phyloP scores from a whole-genome alignment of 192 early-diverging fungal species.

The Irineochytrium annulatum region DNA sequence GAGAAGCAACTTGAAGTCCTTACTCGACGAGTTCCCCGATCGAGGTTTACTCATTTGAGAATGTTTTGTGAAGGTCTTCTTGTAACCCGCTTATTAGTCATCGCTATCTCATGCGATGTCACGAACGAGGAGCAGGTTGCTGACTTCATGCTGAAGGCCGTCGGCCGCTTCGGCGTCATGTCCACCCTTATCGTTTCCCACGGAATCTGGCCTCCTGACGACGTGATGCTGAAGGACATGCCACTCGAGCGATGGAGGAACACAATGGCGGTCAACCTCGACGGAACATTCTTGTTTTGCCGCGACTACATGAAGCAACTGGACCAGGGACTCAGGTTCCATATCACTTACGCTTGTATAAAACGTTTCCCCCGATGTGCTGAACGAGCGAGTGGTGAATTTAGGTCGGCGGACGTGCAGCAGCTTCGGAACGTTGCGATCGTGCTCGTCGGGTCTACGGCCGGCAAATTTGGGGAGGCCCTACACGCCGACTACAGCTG shows the following conservation, averaged over 20 bases:
- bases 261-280: constrained; percentile 52
- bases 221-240: constrained; percentile 53
- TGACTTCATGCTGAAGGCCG: background rate
- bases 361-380: too few relatives aligned
- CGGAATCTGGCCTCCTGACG: constrained; percentile 51
- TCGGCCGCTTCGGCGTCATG: constrained; percentile 30
- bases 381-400: too few relatives aligned
- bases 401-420: too few relatives aligned
- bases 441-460: constrained; percentile 44
- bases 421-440: constrained; percentile 14
- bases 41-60: background rate
- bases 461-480: constrained; percentile 57
- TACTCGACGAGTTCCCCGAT: constrained; percentile 28
- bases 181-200: constrained; percentile 51
- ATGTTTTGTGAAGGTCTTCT: background rate
- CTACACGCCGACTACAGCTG: constrained; percentile 48
- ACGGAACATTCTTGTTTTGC: constrained; percentile 49
- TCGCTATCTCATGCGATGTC: constrained; percentile 19
- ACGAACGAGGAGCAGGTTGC: constrained; percentile 35
- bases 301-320: constrained; percentile 27
- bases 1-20: constrained; percentile 13
- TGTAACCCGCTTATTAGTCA: background rate
- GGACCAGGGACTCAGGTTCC: constrained; percentile 16
- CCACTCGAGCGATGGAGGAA: constrained; percentile 39
- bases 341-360: too few relatives aligned